Evolutionary conservation across 768 basidiomycete species (phyloP), one percentile per base, ranked within the genome.

Genomic region (Mycena metata): DNA sequence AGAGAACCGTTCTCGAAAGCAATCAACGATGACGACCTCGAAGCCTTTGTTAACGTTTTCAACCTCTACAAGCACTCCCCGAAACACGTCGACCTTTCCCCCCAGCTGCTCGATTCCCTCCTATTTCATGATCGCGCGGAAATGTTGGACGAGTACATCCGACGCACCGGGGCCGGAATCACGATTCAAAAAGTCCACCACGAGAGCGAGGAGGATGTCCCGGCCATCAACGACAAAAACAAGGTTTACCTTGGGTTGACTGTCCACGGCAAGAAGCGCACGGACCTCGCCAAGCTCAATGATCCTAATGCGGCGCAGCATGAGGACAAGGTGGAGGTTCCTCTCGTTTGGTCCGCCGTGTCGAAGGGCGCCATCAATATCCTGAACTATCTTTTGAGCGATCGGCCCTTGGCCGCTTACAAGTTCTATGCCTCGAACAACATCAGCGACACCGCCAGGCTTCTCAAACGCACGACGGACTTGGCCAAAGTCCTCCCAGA

Each of bases 221-320:
- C 67, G 12, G 71, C 75, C 12, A 67, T 74, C 45, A 81, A 83
- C 69, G 83, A 84, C 69, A 69, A 76, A 60, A 82, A 83, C 72
- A 81, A 77, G 72, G 51, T 85, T 0, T 91, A 90, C 70, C 84
- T 89, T 19, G 89, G 90, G 0, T 79, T 91, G 46, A 85, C 84
- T 61, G 86, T 90, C 23, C 87, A 89, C 65, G 89, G 89, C n/a
- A 89, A 88, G 79, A 90, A 90, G 72, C 80, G 87, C 4, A 79
- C 81, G 17, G 88, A 89, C 70, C 79, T 89, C 11, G 85, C 86
- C 0, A 79, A 73, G 58, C 83, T 81, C 71, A 84, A 84, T 56
- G 88, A 89, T 69, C 86, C 87, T 0, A 81, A 86, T 64, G 83
- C 83, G 3, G 51, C 58, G 23, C 49, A 69, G 10, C 17, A 66